Conservation (phyloP, 495 filamentous ascomycete genomes). For the Hypoxylon crocopeplum region DNA sequence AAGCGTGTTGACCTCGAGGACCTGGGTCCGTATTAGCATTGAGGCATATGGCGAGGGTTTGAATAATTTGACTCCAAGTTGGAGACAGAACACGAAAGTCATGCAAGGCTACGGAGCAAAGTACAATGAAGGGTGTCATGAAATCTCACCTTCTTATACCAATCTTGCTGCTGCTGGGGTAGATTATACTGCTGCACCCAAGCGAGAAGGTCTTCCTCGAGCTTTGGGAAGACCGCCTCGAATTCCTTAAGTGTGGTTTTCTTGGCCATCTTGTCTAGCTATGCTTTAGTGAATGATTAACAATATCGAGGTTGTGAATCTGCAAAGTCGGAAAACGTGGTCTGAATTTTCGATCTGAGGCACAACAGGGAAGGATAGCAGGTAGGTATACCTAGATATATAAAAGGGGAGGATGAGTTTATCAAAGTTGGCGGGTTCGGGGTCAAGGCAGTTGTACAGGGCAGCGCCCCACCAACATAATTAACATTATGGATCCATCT, state of each 20-base stretch:
- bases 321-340: too few species aligned
- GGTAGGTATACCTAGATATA: too few species aligned
- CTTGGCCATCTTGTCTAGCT: slow-evolving; percentile 58
- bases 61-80: slow-evolving; percentile 16
- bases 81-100: not conserved
- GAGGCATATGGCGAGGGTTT: slow-evolving; percentile 11
- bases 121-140: not conserved
- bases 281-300: too few species aligned
- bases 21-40: slow-evolving; percentile 53
- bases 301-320: too few species aligned
- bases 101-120: too few species aligned
- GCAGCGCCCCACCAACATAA: too few species aligned
- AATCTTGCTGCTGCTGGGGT: slow-evolving; percentile 80
- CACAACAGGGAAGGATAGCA: too few species aligned
- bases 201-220: slow-evolving; percentile 76
- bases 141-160: slow-evolving; percentile 78
- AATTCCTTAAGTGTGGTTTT: slow-evolving; percentile 81
- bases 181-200: slow-evolving; percentile 81
- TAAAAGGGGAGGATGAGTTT: too few species aligned
- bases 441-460: too few species aligned
- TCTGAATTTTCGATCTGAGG: too few species aligned
- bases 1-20: slow-evolving; percentile 80
- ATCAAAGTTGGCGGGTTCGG: too few species aligned
- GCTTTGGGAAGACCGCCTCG: slow-evolving; percentile 82
- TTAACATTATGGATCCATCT: too few species aligned